Conservation (phyloP, 2,329 filamentous ascomycete genomes). For the Tothia fuscella region DNA sequence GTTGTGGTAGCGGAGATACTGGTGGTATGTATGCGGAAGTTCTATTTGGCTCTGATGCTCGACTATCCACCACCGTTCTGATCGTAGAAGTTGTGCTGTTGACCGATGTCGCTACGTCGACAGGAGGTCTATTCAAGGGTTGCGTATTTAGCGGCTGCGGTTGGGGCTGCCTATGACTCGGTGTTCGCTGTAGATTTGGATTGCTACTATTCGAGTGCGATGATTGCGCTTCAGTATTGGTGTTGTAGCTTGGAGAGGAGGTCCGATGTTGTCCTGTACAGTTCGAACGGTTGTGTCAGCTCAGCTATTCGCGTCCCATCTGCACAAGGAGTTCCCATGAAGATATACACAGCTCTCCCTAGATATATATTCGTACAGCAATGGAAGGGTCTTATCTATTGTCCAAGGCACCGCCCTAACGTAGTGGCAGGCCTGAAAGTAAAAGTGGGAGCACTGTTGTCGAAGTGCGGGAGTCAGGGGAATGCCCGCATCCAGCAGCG, state of each 20-base stretch:
- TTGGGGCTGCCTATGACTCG: neutral
- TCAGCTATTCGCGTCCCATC: neutral
- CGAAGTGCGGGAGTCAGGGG: no score
- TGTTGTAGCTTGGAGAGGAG: neutral
- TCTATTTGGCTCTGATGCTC: conserved; percentile 1
- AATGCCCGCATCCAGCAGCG: no score
- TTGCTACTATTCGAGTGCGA: neutral
- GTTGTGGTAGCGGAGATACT: conserved; percentile 15
- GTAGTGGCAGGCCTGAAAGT: no score
- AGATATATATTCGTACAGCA: neutral
- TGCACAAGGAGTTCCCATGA: neutral
- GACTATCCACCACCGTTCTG: neutral
- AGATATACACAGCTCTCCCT: neutral
- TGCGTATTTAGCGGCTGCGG: no score
- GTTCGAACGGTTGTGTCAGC: neutral
- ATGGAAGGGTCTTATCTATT: no score
- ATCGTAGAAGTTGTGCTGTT: neutral
- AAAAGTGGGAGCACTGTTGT: no score
- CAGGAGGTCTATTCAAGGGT: no score
- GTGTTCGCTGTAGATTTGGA: neutral
- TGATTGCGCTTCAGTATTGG: neutral
- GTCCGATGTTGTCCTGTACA: neutral
- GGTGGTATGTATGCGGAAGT: conserved; percentile 9
- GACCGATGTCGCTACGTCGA: conserved; percentile 5
- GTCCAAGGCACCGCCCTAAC: neutral